Conservation (phyloP, 1,284 basidiomycete genomes). For the Cutaneotrichosporon sp. region DNA sequence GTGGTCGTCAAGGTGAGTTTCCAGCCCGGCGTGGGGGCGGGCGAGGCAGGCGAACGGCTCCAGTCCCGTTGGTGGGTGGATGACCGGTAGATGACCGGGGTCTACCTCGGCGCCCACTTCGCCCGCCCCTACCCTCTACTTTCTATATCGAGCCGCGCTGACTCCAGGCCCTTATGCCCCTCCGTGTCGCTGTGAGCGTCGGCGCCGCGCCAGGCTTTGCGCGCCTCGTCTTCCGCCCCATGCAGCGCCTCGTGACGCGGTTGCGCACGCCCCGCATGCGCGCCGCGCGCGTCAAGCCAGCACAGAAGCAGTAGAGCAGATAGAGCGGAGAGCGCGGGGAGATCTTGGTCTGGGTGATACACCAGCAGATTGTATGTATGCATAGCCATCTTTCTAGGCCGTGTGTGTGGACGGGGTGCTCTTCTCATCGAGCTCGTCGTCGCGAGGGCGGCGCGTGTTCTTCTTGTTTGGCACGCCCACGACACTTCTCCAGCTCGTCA, state of each 20-base stretch:
- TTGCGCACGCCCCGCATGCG: background rate
- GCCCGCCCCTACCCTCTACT: no score
- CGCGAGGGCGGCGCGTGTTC: no score
- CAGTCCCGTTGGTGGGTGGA: no score
- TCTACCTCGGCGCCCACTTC: background rate
- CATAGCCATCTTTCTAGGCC: background rate
- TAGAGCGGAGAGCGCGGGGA: background rate
- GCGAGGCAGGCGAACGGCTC: no score
- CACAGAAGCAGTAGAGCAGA: background rate
- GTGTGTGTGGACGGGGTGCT: background rate
- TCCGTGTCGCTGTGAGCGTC: constrained; percentile 72
- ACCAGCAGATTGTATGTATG: background rate
- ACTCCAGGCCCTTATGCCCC: constrained; percentile 69
- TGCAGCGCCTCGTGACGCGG: constrained; percentile 4
- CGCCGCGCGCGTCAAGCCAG: constrained; percentile 5
- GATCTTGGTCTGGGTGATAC: background rate
- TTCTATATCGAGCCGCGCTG: constrained; percentile 4
- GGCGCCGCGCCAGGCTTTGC: constrained; percentile 76
- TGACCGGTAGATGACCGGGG: no score
- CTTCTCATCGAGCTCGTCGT: no score
- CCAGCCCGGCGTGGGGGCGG: no score
- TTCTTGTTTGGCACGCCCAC: no score
- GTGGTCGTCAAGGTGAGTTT: constrained; percentile 72
- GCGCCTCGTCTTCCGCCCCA: constrained; percentile 52
- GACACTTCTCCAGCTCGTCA: no score